Evolutionary conservation across 2,329 filamentous ascomycete genomes (phyloP).

Genomic region (Hirsutella minnesotensis): DNA sequence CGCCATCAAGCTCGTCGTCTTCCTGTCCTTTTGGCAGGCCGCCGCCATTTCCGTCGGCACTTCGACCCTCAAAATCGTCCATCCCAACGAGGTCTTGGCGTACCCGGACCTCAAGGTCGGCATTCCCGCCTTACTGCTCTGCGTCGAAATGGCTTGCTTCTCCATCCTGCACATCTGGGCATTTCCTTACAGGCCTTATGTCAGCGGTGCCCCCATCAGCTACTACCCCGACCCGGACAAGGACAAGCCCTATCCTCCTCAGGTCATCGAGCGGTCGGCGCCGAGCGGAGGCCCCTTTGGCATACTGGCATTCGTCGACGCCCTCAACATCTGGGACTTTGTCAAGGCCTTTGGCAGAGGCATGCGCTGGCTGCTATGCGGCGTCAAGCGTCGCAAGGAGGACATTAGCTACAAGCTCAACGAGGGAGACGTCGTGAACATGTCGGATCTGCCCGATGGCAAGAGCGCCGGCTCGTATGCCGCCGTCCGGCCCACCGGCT

Average conservation of each 20-base stretch:
- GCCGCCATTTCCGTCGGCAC: conserved; percentile 38
- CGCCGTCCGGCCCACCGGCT: conserved; percentile 21
- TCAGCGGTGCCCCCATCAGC: conserved; percentile 26
- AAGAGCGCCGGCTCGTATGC: conserved; percentile 7
- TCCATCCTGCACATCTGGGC: conserved; percentile 69
- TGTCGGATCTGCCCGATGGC: conserved; percentile 24
- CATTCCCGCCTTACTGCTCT: conserved; percentile 66
- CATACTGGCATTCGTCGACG: conserved; percentile 53
- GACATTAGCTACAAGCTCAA: conserved; percentile 35
- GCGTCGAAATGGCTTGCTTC: conserved; percentile 77
- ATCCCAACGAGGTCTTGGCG: conserved; percentile 48
- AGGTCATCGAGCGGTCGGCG: conserved; percentile 29
- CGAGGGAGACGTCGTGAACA: conserved; percentile 20
- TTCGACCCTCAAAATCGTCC: conserved; percentile 48
- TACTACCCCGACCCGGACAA: conserved; percentile 35
- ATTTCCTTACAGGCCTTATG: conserved; percentile 67
- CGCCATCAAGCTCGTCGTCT: conserved; percentile 84
- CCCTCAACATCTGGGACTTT: conserved; percentile 74
- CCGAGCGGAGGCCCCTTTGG: conserved; percentile 57
- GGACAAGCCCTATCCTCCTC: conserved; percentile 24
- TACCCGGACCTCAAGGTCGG: conserved; percentile 71
- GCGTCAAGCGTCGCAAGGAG: conserved; percentile 47
- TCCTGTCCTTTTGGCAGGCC: conserved; percentile 80
- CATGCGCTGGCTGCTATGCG: conserved; percentile 70
- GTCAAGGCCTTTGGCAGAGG: conserved; percentile 68